These are phyloP conservation scores for Halophytophthora polymorphica DNA, from an alignment of 352 stramenopile species.

Conservation along the genomic window DNA sequence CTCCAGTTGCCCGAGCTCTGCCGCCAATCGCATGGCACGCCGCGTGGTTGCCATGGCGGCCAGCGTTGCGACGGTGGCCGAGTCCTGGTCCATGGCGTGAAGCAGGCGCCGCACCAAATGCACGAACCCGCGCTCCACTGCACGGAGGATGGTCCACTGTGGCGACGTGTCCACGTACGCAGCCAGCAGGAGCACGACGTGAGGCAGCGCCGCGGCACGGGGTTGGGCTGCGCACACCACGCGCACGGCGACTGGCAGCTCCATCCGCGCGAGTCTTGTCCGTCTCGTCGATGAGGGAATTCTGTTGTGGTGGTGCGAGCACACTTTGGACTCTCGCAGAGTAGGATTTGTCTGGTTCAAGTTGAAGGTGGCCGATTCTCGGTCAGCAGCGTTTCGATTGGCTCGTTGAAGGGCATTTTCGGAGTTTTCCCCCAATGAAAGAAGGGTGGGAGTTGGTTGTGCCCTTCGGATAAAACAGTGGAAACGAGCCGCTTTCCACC, in stretches of 20 bases:
- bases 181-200: slow-evolving; percentile 37
- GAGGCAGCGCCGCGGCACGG: slow-evolving; percentile 25
- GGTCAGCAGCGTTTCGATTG: too few relatives aligned
- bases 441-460: too few relatives aligned
- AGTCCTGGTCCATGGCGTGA: slow-evolving; percentile 28
- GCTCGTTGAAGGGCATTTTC: too few relatives aligned
- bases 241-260: slow-evolving; percentile 13
- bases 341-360: too few relatives aligned
- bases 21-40: slow-evolving; percentile 28
- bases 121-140: slow-evolving; percentile 34
- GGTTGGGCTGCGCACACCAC: slow-evolving; percentile 18
- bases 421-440: too few relatives aligned
- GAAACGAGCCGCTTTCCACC: too few relatives aligned
- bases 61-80: slow-evolving; percentile 8
- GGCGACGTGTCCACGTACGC: slow-evolving; percentile 32
- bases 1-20: slow-evolving; percentile 27
- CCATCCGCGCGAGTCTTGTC: background rate
- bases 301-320: too few relatives aligned
- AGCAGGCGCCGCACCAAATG: slow-evolving; percentile 34
- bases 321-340: too few relatives aligned
- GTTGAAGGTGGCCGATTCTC: too few relatives aligned
- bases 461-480: too few relatives aligned
- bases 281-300: too few relatives aligned
- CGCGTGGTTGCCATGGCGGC: slow-evolving; percentile 6
- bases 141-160: slow-evolving; percentile 38